Base-by-base conservation (phyloP, 495 filamentous ascomycete genomes). In the Lepidopterella palustris region DNA sequence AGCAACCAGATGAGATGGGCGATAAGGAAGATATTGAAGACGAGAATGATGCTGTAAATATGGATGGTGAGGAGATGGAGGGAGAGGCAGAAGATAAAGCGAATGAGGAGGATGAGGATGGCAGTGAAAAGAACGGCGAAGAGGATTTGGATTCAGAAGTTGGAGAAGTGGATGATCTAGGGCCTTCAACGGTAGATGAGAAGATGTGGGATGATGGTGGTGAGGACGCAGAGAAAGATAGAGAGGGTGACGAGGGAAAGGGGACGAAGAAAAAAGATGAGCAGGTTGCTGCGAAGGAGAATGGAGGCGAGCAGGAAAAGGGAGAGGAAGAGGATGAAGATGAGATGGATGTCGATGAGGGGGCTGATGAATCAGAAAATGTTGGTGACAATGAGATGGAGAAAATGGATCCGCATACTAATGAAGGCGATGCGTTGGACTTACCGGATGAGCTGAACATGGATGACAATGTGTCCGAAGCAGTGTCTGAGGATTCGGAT, bases 121-220 rank as follows among this genome's bases (percentile, higher is more conserved):
- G 49, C 8, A 49, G 53, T 23, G 60, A 50, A 3, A 77, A 82
- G 8, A 79, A 80, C 11, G 80, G 78, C 23, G 82, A 85, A 20
- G 80, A 84, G 27, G 83, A 87, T 56, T 83, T 95, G 62, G 90
- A 96, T 59, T 92, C 96, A 66, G 88, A 96, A 74, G 79, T 84
- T 8, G 95, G 91, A 4, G 85, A 88, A 69, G 89, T 98, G 5
- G 87, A 96, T 77, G 89, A 92, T 63, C 77, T 95, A 20, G 91
- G 95, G 63, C 84, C 89, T 5, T 86, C 83, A 18, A 89, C 91
- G 15, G 86, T 98, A 0, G 93, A 98, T 70, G 93, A 98, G 74
- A 97, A 97, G 76, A 86, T 97, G 77, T 98, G 93, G 93, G 90
- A 97, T 72, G 91, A 87, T 8, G 82, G 82, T 45, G 83, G 80